Percentiles rank a stretch among this genome's conserved stretches.
Conservation (phyloP, 306 rosid species). For the Ormosia emarginata region DNA sequence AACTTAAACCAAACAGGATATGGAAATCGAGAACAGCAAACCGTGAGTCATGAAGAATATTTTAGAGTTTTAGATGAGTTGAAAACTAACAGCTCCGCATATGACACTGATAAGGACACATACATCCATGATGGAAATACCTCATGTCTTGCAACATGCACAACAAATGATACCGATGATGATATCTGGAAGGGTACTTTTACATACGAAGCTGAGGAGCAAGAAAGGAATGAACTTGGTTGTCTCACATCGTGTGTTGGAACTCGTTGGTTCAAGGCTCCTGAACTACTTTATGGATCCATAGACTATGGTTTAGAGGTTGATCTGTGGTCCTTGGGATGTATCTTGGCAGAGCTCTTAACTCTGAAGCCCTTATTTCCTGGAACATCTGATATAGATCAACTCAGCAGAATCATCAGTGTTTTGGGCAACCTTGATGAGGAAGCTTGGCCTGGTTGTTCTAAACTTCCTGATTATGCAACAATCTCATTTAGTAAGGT, state of each 20-base stretch:
- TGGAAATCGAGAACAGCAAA: constrained; percentile 39
- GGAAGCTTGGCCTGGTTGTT: constrained; percentile 70
- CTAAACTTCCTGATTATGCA: constrained; percentile 67
- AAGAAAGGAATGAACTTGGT: constrained; percentile 43
- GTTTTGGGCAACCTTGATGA: constrained; percentile 75
- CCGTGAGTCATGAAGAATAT: constrained; percentile 61
- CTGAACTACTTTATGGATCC: constrained; percentile 83
- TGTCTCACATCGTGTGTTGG: constrained; percentile 84
- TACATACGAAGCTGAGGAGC: constrained; percentile 59
- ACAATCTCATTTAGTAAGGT: constrained; percentile 54
- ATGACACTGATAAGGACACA: constrained; percentile 60
- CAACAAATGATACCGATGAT: constrained; percentile 67
- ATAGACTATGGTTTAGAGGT: constrained; percentile 70
- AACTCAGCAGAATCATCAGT: constrained; percentile 61
- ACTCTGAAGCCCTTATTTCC: constrained; percentile 75
- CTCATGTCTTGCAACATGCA: constrained; percentile 89
- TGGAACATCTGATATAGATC: constrained; percentile 83
- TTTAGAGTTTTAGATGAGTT: constrained; percentile 68
- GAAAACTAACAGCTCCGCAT: constrained; percentile 44
- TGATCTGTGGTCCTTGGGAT: constrained; percentile 93
- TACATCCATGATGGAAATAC: constrained; percentile 55
- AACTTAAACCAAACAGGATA: constrained; percentile 26
- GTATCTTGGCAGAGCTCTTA: constrained; percentile 69
- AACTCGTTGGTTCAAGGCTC: constrained; percentile 82
- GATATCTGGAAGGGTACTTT: constrained; percentile 61